Evolutionary conservation across 2,329 filamentous ascomycete species (phyloP).

Genomic region (Aspergillus floridensis): DNA sequence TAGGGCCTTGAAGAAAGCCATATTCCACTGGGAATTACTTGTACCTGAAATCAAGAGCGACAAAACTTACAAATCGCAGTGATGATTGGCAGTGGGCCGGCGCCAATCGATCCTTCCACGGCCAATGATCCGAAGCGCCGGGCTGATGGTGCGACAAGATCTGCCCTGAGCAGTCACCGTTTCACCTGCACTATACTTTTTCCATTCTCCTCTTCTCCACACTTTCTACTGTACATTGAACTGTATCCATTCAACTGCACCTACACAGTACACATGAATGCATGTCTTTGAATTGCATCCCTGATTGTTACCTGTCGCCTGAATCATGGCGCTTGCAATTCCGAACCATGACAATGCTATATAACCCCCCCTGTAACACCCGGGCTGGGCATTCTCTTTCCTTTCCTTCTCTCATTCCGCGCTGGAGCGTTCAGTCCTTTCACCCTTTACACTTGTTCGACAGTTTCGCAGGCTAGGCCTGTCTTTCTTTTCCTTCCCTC

Average conservation of each 20-base stretch:
- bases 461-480: constrained; percentile 35
- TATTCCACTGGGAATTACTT: not conserved
- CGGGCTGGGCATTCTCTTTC: constrained; percentile 13
- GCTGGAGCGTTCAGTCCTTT: constrained; percentile 26
- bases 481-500: constrained; percentile 26
- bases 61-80: not conserved
- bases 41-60: not conserved
- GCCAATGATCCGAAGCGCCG: constrained; percentile 1
- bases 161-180: too few relatives aligned
- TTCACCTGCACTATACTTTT: too few relatives aligned
- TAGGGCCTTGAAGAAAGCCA: too few relatives aligned
- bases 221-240: too few relatives aligned
- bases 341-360: constrained; percentile 10
- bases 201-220: too few relatives aligned
- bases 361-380: constrained; percentile 19
- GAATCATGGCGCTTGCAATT: not conserved
- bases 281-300: not conserved
- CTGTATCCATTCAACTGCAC: too few relatives aligned
- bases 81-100: constrained; percentile 5
- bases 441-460: constrained; percentile 24
- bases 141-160: constrained; percentile 5
- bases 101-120: not conserved
- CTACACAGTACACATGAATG: not conserved
- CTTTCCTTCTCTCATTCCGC: constrained; percentile 19
- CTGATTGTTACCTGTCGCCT: not conserved